Base-by-base conservation (phyloP, 2,329 filamentous ascomycete species). In the Aciculosporium take region DNA sequence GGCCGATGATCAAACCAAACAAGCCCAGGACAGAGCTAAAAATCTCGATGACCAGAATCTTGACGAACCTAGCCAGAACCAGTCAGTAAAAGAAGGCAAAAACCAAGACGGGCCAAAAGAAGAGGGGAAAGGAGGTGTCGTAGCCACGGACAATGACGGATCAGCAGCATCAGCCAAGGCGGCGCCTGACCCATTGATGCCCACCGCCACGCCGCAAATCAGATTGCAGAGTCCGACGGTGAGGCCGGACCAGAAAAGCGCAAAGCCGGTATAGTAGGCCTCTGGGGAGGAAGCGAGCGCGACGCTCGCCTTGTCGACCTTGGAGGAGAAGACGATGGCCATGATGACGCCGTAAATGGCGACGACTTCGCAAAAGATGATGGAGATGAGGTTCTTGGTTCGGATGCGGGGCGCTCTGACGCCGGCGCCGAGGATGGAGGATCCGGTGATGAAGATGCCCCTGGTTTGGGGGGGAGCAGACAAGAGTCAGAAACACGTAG, bases 291-390 rank as follows among this genome's bases (percentile, higher is more conserved):
- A 83, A 24, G 87, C 63, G 15, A 72, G 71, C 30, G 80, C 74
- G 43, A 72, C 72, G 33, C 69, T 58, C 24, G 91, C 73, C 42
- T 72, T 62, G 53, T 75, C 73, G 53, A 98, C 67, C 65, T 95
- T 94, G 47, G 88, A 75, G 34, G 88, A 93, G 69, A 96, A 96
- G 56, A 98, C 84, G 61, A 98, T 98, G 55, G 88, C 83, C 87
- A 98, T 98, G 67, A 98, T 98, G 65, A 98, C 89, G 55, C 93
- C 93, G 73, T 98, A 98, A 64, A 98, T 98, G 64, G 91, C 91
- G 56, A 98, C 91, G 58, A 98, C 91, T 68, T 98, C 91, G 71
- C 91, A 98, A 69, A 98, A 98, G 67, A 98, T 96, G 65, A 98
- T 98, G 56, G 89, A 96, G 62, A 98, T 96, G 58, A 98, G 67